These are phyloP conservation scores for Laguncularia racemosa DNA, from an alignment of 345 rosid genomes.

Conservation along the genomic window DNA sequence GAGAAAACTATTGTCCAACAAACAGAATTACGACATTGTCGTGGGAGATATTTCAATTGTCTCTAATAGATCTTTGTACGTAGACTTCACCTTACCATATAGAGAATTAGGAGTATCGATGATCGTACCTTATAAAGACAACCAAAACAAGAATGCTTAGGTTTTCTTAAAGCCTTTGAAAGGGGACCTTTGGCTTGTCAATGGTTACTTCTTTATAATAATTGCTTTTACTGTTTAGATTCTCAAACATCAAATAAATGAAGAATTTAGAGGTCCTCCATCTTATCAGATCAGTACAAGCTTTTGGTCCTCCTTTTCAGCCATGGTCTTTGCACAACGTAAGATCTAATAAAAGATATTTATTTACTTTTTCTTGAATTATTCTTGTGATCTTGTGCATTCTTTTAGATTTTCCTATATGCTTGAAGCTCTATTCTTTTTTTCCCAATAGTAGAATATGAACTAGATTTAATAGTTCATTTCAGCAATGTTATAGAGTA, in stretches of 20 bases:
- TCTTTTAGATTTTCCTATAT: neutral
- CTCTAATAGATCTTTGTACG: constrained; percentile 29
- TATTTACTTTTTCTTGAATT: neutral
- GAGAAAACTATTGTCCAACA: neutral
- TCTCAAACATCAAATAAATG: constrained; percentile 23
- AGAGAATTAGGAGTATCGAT: constrained; percentile 15
- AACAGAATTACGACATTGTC: constrained; percentile 33
- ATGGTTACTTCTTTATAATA: constrained; percentile 11
- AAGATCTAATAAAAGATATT: constrained; percentile 2
- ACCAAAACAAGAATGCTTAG: constrained; percentile 11
- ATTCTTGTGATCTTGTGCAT: neutral
- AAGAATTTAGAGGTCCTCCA: constrained; percentile 24
- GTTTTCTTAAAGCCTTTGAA: constrained; percentile 23
- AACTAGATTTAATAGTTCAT: too few relatives aligned
- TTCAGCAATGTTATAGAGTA: too few relatives aligned
- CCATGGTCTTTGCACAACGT: constrained; percentile 24
- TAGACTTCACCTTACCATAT: constrained; percentile 43
- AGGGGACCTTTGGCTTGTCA: constrained; percentile 14
- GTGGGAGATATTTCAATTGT: constrained; percentile 38
- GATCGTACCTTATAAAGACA: constrained; percentile 4
- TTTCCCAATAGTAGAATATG: too few relatives aligned
- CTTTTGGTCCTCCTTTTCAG: constrained; percentile 32
- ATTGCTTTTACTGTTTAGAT: constrained; percentile 21
- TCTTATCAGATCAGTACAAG: constrained; percentile 21
- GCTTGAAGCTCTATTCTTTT: too few relatives aligned